Evolutionary conservation across 2,329 filamentous ascomycete genomes (phyloP).

Genomic region (Aspergillus puulaauensis): DNA sequence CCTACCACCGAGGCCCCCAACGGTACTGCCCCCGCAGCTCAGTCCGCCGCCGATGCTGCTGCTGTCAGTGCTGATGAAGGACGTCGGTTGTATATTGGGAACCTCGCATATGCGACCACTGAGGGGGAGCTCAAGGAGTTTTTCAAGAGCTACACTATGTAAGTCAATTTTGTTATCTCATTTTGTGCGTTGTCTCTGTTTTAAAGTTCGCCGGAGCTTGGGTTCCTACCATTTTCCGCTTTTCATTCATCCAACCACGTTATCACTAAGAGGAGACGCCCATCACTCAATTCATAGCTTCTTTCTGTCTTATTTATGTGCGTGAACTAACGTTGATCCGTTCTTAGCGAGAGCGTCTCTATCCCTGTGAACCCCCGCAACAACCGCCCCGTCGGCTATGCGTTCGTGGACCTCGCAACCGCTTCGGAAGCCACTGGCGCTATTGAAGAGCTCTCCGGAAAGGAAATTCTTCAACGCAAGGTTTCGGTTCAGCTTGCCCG

Average conservation of each 20-base stretch:
- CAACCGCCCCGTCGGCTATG: slow-evolving; percentile 96
- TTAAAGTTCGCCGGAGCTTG: not conserved
- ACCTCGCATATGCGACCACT: slow-evolving; percentile 99
- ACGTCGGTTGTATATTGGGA: slow-evolving; percentile 99
- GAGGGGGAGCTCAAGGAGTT: slow-evolving; percentile 99
- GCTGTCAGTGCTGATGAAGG: slow-evolving; percentile 97
- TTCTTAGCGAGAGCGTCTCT: slow-evolving; percentile 85
- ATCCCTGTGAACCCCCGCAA: slow-evolving; percentile 99
- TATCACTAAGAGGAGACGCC: not conserved
- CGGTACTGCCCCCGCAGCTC: slow-evolving; percentile 65
- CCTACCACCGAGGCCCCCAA: slow-evolving; percentile 60
- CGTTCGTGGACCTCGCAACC: slow-evolving; percentile 96
- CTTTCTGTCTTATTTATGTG: not conserved
- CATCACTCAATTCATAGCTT: not conserved
- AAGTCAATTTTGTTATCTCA: slow-evolving; percentile 50
- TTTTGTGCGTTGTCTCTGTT: slow-evolving; percentile 2
- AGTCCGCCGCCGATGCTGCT: slow-evolving; percentile 81
- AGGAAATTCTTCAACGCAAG: slow-evolving; percentile 98
- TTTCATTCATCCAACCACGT: not conserved
- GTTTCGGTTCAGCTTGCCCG: slow-evolving; percentile 97
- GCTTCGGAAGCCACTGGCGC: slow-evolving; percentile 92
- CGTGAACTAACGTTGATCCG: slow-evolving; percentile 37
- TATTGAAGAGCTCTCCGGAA: slow-evolving; percentile 91
- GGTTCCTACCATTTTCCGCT: not conserved
- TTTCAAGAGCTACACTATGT: slow-evolving; percentile 99